phyloP scores from a whole-genome alignment of 2,329 filamentous ascomycete genomes.

The Colletotrichum orbiculare region DNA sequence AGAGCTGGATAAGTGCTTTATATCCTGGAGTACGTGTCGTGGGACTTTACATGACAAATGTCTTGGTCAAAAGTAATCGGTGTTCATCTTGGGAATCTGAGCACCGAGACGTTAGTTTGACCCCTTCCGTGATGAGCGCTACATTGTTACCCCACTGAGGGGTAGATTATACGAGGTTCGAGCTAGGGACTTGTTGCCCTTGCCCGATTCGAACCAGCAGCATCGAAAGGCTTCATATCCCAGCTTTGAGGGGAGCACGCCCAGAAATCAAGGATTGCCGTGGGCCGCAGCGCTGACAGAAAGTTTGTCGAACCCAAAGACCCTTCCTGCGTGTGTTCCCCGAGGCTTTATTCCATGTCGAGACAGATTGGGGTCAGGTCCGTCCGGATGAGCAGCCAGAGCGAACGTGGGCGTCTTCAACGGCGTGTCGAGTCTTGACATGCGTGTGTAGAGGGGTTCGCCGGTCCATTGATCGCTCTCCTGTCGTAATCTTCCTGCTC shows the following conservation, averaged over 20 bases:
- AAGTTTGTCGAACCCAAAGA: constrained; percentile 19
- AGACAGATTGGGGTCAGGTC: neutral
- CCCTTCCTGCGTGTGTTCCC: constrained; percentile 8
- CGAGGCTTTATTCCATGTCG: neutral
- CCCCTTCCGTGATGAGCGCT: constrained; percentile 6
- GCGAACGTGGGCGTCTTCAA: no score
- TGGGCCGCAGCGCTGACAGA: constrained; percentile 30
- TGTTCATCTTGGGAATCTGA: no score
- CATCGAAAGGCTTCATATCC: neutral
- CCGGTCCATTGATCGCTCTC: neutral
- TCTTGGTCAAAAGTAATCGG: no score
- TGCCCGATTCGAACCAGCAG: neutral
- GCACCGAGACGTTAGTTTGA: constrained; percentile 8
- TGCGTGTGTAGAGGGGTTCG: neutral
- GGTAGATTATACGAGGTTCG: constrained; percentile 24
- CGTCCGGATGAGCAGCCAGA: no score
- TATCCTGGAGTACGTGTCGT: no score
- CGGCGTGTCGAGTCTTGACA: no score
- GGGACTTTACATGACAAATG: no score
- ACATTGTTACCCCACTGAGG: constrained; percentile 12
- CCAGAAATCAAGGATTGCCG: constrained; percentile 18
- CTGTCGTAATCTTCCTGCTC: neutral
- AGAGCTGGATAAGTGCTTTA: no score
- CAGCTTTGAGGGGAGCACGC: neutral
- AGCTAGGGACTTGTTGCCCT: constrained; percentile 18